Percentiles rank a stretch among this genome's conserved stretches.
Conservation (phyloP, 192 early-diverging fungal species). For the Gaertneriomyces semiglobifer region DNA sequence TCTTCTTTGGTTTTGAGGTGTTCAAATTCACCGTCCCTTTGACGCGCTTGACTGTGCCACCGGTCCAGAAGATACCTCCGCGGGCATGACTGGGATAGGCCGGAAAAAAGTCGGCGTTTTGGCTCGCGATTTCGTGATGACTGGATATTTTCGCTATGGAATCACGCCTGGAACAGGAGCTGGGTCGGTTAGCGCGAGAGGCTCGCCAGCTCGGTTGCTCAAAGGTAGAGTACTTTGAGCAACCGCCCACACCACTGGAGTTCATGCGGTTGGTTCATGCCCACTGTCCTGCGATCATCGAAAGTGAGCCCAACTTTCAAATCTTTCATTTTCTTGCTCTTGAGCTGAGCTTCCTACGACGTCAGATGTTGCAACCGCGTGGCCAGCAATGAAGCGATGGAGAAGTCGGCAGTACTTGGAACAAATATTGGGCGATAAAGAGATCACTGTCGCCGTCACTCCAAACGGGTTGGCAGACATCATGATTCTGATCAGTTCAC, state of each 20-base stretch:
- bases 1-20: no score
- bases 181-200: background rate
- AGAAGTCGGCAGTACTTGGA: conserved; percentile 33
- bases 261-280: conserved; percentile 30
- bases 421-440: conserved; percentile 10
- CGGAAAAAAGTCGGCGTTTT: no score
- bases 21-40: no score
- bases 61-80: no score
- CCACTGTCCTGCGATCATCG: conserved; percentile 33
- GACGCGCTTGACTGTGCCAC: no score
- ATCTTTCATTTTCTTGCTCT: background rate
- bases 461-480: conserved; percentile 38
- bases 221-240: background rate
- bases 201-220: background rate
- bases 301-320: conserved; percentile 1
- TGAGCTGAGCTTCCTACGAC: background rate
- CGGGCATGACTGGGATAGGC: no score
- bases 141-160: no score
- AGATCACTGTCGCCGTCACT: conserved; percentile 45
- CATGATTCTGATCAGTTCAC: background rate
- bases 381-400: conserved; percentile 44
- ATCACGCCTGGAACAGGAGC: background rate
- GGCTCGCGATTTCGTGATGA: no score
- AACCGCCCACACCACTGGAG: conserved; percentile 37
- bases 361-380: conserved; percentile 29